Evolutionary conservation across 164 flowering plant genomes (phyloP).

Genomic region (Stephania yunnanensis): DNA sequence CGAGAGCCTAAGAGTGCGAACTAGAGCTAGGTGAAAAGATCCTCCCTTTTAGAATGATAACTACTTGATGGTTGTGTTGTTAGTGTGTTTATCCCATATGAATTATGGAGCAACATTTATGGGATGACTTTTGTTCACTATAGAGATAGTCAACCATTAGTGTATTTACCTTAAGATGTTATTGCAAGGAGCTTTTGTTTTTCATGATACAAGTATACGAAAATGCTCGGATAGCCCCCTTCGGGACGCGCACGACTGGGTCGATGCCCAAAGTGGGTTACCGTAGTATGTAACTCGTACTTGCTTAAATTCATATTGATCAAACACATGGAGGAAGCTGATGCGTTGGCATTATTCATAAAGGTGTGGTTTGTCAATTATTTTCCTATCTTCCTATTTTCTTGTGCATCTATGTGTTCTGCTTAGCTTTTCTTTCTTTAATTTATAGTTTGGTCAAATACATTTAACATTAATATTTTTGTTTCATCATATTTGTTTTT

Average conservation of each 20-base stretch:
- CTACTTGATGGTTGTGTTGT: too few relatives aligned
- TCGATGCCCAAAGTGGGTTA: too few relatives aligned
- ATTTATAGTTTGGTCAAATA: neutral
- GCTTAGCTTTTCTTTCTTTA: neutral
- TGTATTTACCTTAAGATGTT: neutral
- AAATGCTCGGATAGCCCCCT: too few relatives aligned
- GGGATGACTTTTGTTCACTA: neutral
- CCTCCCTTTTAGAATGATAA: neutral
- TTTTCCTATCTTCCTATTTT: neutral
- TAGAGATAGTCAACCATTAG: neutral
- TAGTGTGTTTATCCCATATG: neutral
- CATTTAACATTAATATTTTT: neutral
- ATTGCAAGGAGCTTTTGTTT: neutral
- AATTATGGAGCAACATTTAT: neutral
- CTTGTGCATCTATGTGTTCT: neutral
- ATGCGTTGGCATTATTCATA: neutral
- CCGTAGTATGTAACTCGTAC: neutral
- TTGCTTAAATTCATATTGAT: neutral
- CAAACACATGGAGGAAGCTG: neutral
- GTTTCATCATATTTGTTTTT: neutral
- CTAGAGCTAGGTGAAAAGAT: neutral
- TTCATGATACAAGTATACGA: too few relatives aligned
- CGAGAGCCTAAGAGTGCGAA: neutral
- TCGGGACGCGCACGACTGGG: too few relatives aligned
- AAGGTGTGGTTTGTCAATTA: neutral